A percentile compares a stretch with the other conserved stretches of the same genome.
Conservation (phyloP, 441 rosid species). For the Theobroma grandiflorum region DNA sequence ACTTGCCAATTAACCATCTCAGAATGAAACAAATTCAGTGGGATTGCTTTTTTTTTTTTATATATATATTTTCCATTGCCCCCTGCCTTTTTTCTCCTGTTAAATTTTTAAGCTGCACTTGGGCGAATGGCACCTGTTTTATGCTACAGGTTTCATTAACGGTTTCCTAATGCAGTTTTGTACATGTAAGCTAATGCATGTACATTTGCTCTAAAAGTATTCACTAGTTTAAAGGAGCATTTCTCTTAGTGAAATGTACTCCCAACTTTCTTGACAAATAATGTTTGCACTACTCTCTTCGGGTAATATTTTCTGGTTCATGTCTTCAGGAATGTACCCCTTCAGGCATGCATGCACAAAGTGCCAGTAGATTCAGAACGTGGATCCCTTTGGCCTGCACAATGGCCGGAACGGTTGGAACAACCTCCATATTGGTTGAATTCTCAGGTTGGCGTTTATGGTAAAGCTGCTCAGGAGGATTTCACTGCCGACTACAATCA, state of each 20-base stretch:
- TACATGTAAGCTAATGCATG: neutral
- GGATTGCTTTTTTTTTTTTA: neutral
- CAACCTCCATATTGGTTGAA: slow-evolving; percentile 61
- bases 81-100: neutral
- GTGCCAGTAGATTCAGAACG: slow-evolving; percentile 56
- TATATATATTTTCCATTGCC: no score
- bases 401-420: slow-evolving; percentile 61
- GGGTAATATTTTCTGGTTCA: neutral
- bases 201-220: neutral
- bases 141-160: neutral
- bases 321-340: slow-evolving; percentile 60
- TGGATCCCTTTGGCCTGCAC: slow-evolving; percentile 61
- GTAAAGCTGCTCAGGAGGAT: slow-evolving; percentile 65
- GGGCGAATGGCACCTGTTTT: neutral
- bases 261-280: neutral
- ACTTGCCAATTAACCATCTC: neutral
- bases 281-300: neutral
- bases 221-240: slow-evolving; percentile 1
- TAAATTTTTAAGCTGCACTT: neutral
- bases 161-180: neutral
- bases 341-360: slow-evolving; percentile 69
- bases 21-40: neutral
- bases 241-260: slow-evolving; percentile 5
- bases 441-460: slow-evolving; percentile 61
- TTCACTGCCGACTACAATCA: slow-evolving; percentile 53